phyloP scores from a whole-genome alignment of 148 eudicot species.

The Limonium bicolor region DNA sequence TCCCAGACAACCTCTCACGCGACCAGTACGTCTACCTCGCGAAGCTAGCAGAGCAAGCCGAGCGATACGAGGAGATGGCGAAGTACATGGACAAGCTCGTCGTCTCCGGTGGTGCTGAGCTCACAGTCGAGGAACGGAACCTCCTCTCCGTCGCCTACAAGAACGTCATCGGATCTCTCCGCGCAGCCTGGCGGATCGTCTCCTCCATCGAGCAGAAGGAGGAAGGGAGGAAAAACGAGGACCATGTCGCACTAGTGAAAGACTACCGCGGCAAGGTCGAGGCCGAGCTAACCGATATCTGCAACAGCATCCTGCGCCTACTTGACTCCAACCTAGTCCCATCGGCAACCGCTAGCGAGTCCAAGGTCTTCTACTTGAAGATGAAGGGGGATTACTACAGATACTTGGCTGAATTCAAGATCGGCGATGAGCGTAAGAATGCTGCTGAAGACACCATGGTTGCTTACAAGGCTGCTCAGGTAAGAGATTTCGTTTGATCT shows the following conservation, averaged over 20 bases:
- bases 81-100: constrained; percentile 72
- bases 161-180: constrained; percentile 75
- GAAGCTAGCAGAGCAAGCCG: constrained; percentile 78
- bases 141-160: constrained; percentile 72
- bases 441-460: constrained; percentile 69
- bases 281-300: constrained; percentile 59
- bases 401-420: constrained; percentile 72
- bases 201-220: constrained; percentile 85
- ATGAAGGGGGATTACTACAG: constrained; percentile 86
- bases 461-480: constrained; percentile 90
- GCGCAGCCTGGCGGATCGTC: constrained; percentile 87
- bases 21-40: constrained; percentile 76
- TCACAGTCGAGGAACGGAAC: constrained; percentile 74
- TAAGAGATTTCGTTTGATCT: constrained; percentile 9
- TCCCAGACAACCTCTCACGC: too few species aligned
- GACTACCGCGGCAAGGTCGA: constrained; percentile 65
- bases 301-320: constrained; percentile 62
- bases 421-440: constrained; percentile 68
- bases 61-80: constrained; percentile 83
- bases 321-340: constrained; percentile 54
- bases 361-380: constrained; percentile 76
- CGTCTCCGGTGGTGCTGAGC: constrained; percentile 36
- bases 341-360: constrained; percentile 51
- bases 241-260: constrained; percentile 54
- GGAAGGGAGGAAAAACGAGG: constrained; percentile 71